Evolutionary conservation across 2,329 filamentous ascomycete species (phyloP).

Genomic region (Botrytis hyacinthi): DNA sequence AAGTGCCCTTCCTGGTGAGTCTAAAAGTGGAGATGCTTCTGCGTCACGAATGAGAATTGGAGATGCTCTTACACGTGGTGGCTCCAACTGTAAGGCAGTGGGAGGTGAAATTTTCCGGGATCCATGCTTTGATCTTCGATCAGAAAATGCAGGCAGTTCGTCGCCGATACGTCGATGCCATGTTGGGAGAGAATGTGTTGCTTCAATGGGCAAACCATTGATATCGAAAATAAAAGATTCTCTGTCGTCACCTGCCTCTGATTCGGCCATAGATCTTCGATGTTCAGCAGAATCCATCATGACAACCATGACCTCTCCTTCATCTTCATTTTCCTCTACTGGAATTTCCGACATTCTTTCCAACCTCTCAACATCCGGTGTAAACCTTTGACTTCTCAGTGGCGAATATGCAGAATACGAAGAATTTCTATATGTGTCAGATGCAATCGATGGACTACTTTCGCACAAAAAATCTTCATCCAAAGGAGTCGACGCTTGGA

Average conservation of each 20-base stretch:
- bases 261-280: constrained; percentile 29
- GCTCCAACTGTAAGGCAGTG: constrained; percentile 52
- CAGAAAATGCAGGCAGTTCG: constrained; percentile 57
- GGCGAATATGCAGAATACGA: constrained; percentile 50
- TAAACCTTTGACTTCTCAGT: constrained; percentile 38
- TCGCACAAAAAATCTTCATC: constrained; percentile 32
- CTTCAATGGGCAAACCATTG: constrained; percentile 15
- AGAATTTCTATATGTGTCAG: constrained; percentile 49
- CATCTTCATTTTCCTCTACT: constrained; percentile 20
- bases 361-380: background rate
- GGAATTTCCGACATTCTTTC: background rate
- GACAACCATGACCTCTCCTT: constrained; percentile 44
- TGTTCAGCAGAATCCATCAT: constrained; percentile 44
- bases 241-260: constrained; percentile 30
- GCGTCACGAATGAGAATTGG: constrained; percentile 44
- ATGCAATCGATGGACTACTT: constrained; percentile 43
- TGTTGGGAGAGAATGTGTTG: constrained; percentile 3
- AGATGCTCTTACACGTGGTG: constrained; percentile 42
- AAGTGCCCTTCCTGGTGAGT: constrained; percentile 35
- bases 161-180: constrained; percentile 61
- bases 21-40: constrained; percentile 34
- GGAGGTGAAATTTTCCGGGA: constrained; percentile 56
- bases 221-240: constrained; percentile 37
- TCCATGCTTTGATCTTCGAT: constrained; percentile 46
- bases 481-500: constrained; percentile 34